phyloP scores from a whole-genome alignment of 1,284 basidiomycete genomes.

The Ustilago cynodontis region DNA sequence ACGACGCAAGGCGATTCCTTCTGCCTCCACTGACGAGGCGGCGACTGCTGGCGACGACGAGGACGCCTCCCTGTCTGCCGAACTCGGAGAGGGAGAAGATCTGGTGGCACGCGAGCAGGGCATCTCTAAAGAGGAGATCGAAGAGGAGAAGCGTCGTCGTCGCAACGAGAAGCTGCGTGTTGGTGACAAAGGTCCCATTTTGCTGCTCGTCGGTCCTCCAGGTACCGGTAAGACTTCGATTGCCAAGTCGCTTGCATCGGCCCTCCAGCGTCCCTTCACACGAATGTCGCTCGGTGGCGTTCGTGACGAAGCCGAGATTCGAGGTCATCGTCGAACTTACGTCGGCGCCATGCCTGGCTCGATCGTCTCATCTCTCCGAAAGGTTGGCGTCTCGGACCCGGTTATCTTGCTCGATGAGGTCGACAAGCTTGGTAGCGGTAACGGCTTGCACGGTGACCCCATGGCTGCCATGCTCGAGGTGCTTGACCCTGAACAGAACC shows the following conservation, averaged over 20 bases:
- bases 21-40: constrained; percentile 34
- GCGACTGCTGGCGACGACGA: constrained; percentile 26
- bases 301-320: constrained; percentile 72
- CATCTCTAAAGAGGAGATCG: constrained; percentile 42
- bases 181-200: constrained; percentile 78
- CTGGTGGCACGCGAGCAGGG: constrained; percentile 35
- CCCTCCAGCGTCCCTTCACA: constrained; percentile 78
- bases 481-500: constrained; percentile 71
- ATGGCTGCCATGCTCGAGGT: constrained; percentile 72
- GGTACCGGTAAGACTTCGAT: constrained; percentile 69
- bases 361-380: constrained; percentile 72
- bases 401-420: constrained; percentile 72
- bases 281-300: constrained; percentile 71
- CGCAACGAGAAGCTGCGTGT: constrained; percentile 54
- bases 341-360: constrained; percentile 76
- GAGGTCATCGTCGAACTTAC: constrained; percentile 69
- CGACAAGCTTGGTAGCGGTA: constrained; percentile 71
- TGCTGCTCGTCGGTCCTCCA: constrained; percentile 75
- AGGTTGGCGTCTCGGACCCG: constrained; percentile 71
- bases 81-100: constrained; percentile 29
- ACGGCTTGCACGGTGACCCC: constrained; percentile 71
- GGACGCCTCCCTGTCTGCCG: constrained; percentile 13
- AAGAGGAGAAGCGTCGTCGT: constrained; percentile 41
- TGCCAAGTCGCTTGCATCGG: constrained; percentile 73
- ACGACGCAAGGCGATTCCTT: constrained; percentile 29